phyloP scores from a whole-genome alignment of 2,329 filamentous ascomycete genomes.

The Aspergillus transmontanensis region DNA sequence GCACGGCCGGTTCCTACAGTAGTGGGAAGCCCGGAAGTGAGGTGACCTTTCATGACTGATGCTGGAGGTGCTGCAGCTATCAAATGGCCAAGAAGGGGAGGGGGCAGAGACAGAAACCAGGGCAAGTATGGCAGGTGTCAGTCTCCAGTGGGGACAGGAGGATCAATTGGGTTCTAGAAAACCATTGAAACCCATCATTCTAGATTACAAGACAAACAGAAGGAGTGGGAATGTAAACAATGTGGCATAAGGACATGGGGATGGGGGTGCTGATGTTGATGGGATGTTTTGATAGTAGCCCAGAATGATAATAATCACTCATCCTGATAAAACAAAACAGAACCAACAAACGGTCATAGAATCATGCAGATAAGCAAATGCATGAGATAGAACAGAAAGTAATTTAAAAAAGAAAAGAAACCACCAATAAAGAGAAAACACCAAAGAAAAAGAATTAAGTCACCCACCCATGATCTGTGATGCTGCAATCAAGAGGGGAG shows the following conservation, averaged over 20 bases:
- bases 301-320: background rate
- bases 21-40: conserved; percentile 1
- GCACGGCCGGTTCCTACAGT: conserved; percentile 1
- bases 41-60: background rate
- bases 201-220: background rate
- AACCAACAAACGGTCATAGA: background rate
- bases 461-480: conserved; percentile 24
- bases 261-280: background rate
- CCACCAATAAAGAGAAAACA: conserved; percentile 9
- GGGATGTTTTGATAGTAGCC: conserved; percentile 1
- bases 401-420: conserved; percentile 17
- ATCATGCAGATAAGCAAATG: conserved; percentile 5
- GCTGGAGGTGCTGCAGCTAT: background rate
- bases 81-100: background rate
- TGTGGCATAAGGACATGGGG: background rate
- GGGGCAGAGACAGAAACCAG: background rate
- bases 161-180: background rate
- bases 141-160: background rate
- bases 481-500: conserved; percentile 8
- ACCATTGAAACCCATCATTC: background rate
- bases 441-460: conserved; percentile 3
- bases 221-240: conserved; percentile 1
- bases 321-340: conserved; percentile 7
- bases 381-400: background rate
- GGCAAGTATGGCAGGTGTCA: background rate